Percentiles rank a stretch among this genome's conserved stretches.
Evolutionary conservation across 1,284 basidiomycete genomes (phyloP).

Genomic region (Ustilago xerochloae): DNA sequence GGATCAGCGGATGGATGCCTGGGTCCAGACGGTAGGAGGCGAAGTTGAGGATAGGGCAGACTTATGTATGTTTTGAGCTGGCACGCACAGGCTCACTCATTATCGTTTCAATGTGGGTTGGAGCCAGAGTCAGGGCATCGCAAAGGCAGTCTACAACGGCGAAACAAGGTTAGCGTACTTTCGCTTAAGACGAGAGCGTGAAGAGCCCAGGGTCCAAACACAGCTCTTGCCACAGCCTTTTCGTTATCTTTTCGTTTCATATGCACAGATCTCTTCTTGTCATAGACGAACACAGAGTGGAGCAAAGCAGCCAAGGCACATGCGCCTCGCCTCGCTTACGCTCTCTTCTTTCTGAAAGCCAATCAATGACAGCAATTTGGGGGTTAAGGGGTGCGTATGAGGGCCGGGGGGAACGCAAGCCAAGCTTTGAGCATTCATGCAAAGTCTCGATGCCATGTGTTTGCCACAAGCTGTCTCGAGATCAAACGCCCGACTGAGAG

Average conservation of each 20-base stretch:
- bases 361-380: background rate
- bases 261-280: background rate
- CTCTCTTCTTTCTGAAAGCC: background rate
- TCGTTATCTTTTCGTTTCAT: background rate
- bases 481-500: background rate
- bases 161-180: no score
- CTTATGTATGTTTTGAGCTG: no score
- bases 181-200: no score
- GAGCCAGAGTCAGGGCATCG: no score
- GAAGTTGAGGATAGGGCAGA: background rate
- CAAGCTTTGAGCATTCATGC: background rate
- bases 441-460: background rate
- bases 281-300: background rate
- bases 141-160: no score
- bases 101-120: no score
- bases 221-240: background rate
- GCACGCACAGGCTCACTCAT: no score
- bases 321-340: background rate
- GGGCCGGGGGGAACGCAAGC: background rate
- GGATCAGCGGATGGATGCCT: no score
- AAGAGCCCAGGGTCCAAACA: background rate
- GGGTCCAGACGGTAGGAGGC: background rate
- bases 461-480: background rate
- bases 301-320: background rate
- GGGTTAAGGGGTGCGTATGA: background rate